Percentiles rank a stretch among this genome's conserved stretches.
These are phyloP conservation scores for Vaccinium macrocarpon DNA, from an alignment of 148 eudicot species.

Conservation along the genomic window DNA sequence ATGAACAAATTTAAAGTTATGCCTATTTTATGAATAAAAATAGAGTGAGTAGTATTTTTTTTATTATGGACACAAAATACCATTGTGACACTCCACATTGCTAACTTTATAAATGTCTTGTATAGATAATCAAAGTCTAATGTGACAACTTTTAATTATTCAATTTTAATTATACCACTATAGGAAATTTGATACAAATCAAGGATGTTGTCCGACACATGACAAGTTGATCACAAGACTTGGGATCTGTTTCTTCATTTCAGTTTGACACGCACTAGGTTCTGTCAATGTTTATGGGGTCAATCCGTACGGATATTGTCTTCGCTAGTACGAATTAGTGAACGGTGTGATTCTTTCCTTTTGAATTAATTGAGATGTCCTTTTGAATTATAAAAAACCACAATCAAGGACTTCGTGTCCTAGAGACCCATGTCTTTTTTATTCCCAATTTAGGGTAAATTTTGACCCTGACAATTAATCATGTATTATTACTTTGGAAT, in stretches of 20 bases:
- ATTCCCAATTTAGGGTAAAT: background rate
- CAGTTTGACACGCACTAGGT: background rate
- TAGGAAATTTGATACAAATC: background rate
- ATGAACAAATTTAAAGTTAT: no score
- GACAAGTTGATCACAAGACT: background rate
- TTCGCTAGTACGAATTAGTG: background rate
- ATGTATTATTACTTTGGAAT: no score
- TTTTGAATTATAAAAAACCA: background rate
- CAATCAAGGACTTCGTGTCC: background rate
- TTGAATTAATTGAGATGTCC: background rate
- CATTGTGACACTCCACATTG: no score
- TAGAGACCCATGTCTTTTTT: background rate
- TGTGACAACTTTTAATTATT: no score
- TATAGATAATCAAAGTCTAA: no score
- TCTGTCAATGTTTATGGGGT: background rate
- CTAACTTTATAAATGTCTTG: no score
- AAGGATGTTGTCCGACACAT: background rate
- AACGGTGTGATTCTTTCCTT: background rate
- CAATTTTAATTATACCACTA: no score
- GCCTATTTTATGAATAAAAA: no score
- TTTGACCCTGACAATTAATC: background rate
- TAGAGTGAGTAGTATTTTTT: no score
- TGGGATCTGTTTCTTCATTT: background rate
- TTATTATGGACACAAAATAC: no score
- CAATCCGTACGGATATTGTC: background rate